Base-by-base conservation (phyloP, 2,329 filamentous ascomycete species). In the Neopestalotiopsis rosae region DNA sequence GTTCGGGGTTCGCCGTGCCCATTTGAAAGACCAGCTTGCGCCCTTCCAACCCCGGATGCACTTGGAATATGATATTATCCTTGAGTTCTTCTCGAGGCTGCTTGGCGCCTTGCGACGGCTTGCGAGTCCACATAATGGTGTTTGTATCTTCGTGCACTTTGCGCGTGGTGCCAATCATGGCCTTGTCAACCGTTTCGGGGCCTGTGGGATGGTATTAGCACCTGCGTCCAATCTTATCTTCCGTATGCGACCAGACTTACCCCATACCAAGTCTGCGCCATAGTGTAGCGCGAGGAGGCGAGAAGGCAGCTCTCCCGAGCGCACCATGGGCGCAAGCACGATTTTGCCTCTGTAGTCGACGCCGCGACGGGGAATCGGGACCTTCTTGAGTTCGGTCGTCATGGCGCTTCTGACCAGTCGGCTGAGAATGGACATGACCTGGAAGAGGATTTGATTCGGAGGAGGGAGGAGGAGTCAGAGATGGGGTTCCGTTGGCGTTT, bases 241-340 rank as follows among this genome's bases (percentile, higher is more conserved):
- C 10, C 6, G 6, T 9, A 5, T 28, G 63, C 28, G 62, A 28
- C 17, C 58, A 49, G 57, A 82, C 86, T 74, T 80, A 93, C 92
- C 95, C 95, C 96, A 99, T 73, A 99, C 96, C 17, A 99, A 86
- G 81, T 99, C 96, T 66, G 96, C 96, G 73, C 96, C 96, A 80
- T 99, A 98, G 77, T 97, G 93, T 71, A 99, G 89, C 40, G 96
- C 94, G 58, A 97, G 83, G 32, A 99, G 87, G 69, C 96, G 91
- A 52, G 94, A 96, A 3, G 96, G 95, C 70, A 98, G 85, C 84
- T 99, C 96, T 78, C 96, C 96, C n/a, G 94, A 97, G 74, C 96
- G 92, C 69, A 98, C 95, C 96, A 99, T 99, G 56, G 96, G 96
- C 71, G 96, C 96, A 72, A 99, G 91, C 59, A 98, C 96, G 72